A percentile compares a stretch with the other conserved stretches of the same genome.
These are phyloP conservation scores for Sporothrix dimorphospora DNA, from an alignment of 2,329 filamentous ascomycete genomes.

Conservation along the genomic window DNA sequence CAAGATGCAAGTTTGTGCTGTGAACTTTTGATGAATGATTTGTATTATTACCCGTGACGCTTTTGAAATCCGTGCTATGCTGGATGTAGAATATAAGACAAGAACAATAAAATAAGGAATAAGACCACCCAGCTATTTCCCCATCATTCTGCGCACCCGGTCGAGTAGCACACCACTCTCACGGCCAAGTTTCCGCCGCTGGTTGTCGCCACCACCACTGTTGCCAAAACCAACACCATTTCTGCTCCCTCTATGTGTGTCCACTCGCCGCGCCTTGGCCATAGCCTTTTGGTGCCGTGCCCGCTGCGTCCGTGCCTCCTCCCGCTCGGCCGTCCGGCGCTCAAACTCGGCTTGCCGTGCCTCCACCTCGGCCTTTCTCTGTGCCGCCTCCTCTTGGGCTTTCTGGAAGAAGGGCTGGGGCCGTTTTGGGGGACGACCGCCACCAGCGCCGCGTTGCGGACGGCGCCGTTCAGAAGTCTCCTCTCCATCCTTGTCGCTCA, in stretches of 20 bases:
- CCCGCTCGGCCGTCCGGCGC: slow-evolving; percentile 65
- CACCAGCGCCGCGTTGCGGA: slow-evolving; percentile 47
- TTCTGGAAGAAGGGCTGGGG: slow-evolving; percentile 30
- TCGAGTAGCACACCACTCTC: slow-evolving; percentile 79
- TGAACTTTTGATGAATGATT: not conserved
- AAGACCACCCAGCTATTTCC: slow-evolving; percentile 36
- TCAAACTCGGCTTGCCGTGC: slow-evolving; percentile 63
- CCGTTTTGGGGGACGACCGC: slow-evolving; percentile 49
- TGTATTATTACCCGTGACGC: not conserved
- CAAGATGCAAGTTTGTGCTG: not conserved
- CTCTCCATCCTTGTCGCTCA: slow-evolving; percentile 6
- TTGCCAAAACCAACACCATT: not conserved
- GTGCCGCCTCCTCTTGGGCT: slow-evolving; percentile 59
- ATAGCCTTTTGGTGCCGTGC: slow-evolving; percentile 55
- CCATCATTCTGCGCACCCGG: slow-evolving; percentile 74
- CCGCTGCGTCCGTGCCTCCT: slow-evolving; percentile 54
- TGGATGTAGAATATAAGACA: not conserved
- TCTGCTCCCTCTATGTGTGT: slow-evolving; percentile 62
- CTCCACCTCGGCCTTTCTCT: slow-evolving; percentile 49
- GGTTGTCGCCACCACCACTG: slow-evolving; percentile 13
- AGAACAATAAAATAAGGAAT: not conserved
- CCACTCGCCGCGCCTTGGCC: slow-evolving; percentile 66
- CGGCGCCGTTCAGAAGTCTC: slow-evolving; percentile 21
- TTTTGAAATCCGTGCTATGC: slow-evolving; percentile 20
- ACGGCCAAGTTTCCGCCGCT: slow-evolving; percentile 74